Base-by-base conservation (phyloP, 108 stramenopile species). In the Cyclotella sp. region DNA sequence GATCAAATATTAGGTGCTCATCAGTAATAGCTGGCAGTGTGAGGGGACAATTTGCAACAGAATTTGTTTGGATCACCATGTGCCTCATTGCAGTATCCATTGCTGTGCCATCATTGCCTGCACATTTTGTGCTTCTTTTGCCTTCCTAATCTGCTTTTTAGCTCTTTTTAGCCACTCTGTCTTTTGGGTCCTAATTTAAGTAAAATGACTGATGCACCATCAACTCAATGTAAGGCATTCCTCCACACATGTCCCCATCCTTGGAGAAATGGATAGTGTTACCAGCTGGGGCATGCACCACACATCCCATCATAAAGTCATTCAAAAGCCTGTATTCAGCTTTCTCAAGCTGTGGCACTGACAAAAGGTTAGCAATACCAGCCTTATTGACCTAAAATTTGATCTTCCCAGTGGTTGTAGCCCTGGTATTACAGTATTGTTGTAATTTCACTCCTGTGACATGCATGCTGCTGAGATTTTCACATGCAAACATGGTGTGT, bases 281-380 rank as follows among this genome's bases (percentile, higher is more conserved):
- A 3, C 46, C 46, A 4, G 2, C 19, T 6, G 65, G 65, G 8
- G 65, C 45, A 47, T 15, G 2, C 22, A 13, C 46, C 46, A n/a
- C 45, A 44, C 26, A 26, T 67, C 28, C n/a, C n/a, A n/a, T n/a
- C n/a, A n/a, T n/a, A n/a, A n/a, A n/a, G n/a, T 45, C n/a, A n/a
- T n/a, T n/a, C n/a, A n/a, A n/a, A n/a, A n/a, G n/a, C n/a, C n/a
- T n/a, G n/a, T n/a, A n/a, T n/a, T n/a, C n/a, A n/a, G n/a, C n/a
- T n/a, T n/a, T n/a, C n/a, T n/a, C n/a, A n/a, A n/a, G n/a, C n/a
- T n/a, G n/a, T n/a, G n/a, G n/a, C n/a, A n/a, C n/a, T n/a, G 65
- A 67, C 12, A 67, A 16, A 26, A 67, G 43, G 27, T 67, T 67
- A 28, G 65, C 65, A 47, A 67, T 67, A 3, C 65, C 65, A 34